Conservation (phyloP, 2,329 filamentous ascomycete genomes). For the Sclerotinia trifoliorum region DNA sequence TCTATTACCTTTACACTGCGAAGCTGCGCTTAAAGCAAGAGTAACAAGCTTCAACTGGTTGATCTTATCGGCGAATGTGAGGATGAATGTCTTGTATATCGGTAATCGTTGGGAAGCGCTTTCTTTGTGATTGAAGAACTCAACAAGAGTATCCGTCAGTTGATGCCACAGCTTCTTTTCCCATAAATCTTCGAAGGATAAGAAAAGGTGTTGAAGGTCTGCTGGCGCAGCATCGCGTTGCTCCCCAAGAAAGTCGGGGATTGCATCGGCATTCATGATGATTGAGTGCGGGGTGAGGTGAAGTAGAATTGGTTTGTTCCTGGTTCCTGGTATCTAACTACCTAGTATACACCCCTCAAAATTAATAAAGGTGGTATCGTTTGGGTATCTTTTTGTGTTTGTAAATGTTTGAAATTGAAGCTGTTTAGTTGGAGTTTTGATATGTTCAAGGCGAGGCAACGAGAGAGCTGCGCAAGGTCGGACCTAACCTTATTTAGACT, state of each 20-base stretch:
- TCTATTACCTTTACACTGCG: conserved; percentile 70
- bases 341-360: neutral
- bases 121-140: conserved; percentile 80
- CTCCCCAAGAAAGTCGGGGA: conserved; percentile 87
- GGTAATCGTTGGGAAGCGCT: conserved; percentile 82
- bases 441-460: conserved; percentile 23
- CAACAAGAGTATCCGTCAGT: conserved; percentile 82
- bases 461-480: conserved; percentile 24
- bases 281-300: conserved; percentile 16
- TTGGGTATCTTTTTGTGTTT: conserved; percentile 19
- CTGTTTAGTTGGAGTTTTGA: conserved; percentile 22
- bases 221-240: conserved; percentile 86
- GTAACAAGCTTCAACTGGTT: conserved; percentile 97
- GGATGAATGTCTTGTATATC: conserved; percentile 92
- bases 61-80: conserved; percentile 97
- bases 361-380: neutral
- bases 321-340: neutral
- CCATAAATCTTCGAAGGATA: conserved; percentile 95
- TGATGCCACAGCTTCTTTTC: conserved; percentile 99
- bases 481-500: conserved; percentile 15
- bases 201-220: conserved; percentile 81
- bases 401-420: conserved; percentile 12
- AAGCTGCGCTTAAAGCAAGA: conserved; percentile 81
- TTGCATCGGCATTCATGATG: conserved; percentile 79
- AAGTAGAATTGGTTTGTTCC: neutral